Percentiles rank a stretch among this genome's conserved stretches.
Evolutionary conservation across 2,329 filamentous ascomycete species (phyloP).

Genomic region (Albifimbria verrucaria): DNA sequence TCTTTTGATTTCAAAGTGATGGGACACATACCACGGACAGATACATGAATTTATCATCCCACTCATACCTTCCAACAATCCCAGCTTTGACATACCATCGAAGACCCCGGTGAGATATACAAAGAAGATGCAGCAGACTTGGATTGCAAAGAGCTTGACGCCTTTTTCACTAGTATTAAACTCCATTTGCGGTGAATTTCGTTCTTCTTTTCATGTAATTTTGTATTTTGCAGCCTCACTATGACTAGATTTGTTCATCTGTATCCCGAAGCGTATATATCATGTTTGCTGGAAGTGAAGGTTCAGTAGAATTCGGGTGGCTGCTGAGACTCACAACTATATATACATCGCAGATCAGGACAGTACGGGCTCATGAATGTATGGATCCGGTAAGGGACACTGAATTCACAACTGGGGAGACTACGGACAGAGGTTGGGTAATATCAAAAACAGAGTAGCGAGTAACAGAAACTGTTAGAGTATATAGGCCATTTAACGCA

Average conservation of each 20-base stretch:
- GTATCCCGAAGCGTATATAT: background rate
- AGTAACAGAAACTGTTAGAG: no score
- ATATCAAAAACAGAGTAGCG: no score
- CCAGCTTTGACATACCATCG: background rate
- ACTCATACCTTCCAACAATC: background rate
- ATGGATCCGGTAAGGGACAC: no score
- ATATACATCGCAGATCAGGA: no score
- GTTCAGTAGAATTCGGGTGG: no score
- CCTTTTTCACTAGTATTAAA: background rate
- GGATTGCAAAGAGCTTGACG: background rate
- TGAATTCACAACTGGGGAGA: no score
- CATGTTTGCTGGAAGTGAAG: no score
- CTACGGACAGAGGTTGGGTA: no score
- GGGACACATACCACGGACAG: background rate
- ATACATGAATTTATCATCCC: background rate
- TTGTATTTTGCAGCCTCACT: background rate
- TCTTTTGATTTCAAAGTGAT: background rate
- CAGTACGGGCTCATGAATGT: no score
- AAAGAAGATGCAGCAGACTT: background rate
- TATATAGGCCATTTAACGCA: no score
- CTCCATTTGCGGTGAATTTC: background rate
- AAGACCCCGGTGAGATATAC: background rate
- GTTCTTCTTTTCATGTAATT: background rate
- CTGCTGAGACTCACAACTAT: no score
- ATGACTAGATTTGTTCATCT: no score